A percentile compares a stretch with the other conserved stretches of the same genome.
These are phyloP conservation scores for Helotiales sp. DNA, from an alignment of 2,329 filamentous ascomycete genomes.

Conservation along the genomic window DNA sequence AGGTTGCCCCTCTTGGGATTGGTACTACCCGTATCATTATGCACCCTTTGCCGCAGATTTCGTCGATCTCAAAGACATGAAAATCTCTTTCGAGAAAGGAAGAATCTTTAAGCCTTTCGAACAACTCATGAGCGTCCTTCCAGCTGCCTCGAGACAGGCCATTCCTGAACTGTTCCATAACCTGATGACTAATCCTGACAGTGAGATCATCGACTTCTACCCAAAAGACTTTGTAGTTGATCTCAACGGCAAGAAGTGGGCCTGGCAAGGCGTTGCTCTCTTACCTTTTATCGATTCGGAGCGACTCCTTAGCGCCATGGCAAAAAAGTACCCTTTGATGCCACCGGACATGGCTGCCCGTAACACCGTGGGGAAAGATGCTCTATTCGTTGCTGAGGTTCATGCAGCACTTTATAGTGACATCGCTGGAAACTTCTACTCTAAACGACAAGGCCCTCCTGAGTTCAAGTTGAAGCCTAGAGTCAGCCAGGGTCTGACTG, in stretches of 20 bases:
- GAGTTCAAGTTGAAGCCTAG: constrained; percentile 74
- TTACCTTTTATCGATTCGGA: constrained; percentile 96
- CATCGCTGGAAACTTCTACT: constrained; percentile 83
- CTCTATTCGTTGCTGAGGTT: constrained; percentile 79
- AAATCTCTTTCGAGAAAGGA: constrained; percentile 81
- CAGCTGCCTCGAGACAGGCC: constrained; percentile 90
- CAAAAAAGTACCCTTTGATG: constrained; percentile 77
- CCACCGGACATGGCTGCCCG: constrained; percentile 74
- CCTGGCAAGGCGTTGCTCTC: constrained; percentile 93
- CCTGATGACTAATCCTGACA: constrained; percentile 85
- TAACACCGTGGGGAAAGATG: constrained; percentile 78
- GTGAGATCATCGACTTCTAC: constrained; percentile 96
- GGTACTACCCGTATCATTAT: constrained; percentile 99
- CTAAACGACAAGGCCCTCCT: constrained; percentile 72
- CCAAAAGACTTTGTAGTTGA: constrained; percentile 92
- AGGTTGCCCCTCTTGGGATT: constrained; percentile 97
- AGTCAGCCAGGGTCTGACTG: constrained; percentile 75
- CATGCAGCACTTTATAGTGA: constrained; percentile 82
- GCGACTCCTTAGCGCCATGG: constrained; percentile 78
- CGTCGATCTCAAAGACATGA: constrained; percentile 75
- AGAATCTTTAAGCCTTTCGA: constrained; percentile 89
- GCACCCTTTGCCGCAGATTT: constrained; percentile 97
- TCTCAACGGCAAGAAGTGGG: constrained; percentile 96
- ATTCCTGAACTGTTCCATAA: constrained; percentile 86
- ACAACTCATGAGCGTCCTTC: constrained; percentile 96